Conservation (phyloP, 371 early-diverging fungal genomes). For the Dichotomocladium elegans region DNA sequence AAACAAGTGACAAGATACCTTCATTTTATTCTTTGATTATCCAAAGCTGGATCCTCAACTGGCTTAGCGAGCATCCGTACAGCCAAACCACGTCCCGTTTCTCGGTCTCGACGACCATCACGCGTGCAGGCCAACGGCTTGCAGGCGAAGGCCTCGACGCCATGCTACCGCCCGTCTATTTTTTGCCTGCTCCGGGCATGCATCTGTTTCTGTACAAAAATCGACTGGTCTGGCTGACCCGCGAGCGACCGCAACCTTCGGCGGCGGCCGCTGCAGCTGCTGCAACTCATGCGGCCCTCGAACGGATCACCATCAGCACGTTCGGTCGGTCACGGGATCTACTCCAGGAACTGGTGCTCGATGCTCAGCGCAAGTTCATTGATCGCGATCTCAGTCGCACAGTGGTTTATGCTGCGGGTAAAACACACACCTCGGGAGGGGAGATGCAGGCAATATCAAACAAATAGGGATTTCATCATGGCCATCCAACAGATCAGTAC, state of each 20-base stretch:
- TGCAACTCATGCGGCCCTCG: slow-evolving; percentile 33
- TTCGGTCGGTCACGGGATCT: slow-evolving; percentile 53
- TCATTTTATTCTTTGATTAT: too few species aligned
- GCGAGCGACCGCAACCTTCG: slow-evolving; percentile 39
- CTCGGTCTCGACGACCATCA: slow-evolving; percentile 55
- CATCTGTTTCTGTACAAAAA: slow-evolving; percentile 59
- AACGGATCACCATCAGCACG: slow-evolving; percentile 58
- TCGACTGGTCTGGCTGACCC: slow-evolving; percentile 53
- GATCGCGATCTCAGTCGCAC: slow-evolving; percentile 60
- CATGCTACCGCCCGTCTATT: slow-evolving; percentile 49
- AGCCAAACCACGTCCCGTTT: slow-evolving; percentile 51
- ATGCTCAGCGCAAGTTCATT: slow-evolving; percentile 52
- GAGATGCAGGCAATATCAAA: neutral
- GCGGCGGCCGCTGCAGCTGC: slow-evolving; percentile 31
- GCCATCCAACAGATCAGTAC: slow-evolving; percentile 55
- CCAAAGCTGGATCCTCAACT: slow-evolving; percentile 60
- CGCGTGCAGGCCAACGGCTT: slow-evolving; percentile 42
- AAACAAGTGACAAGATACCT: too few species aligned
- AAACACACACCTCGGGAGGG: neutral
- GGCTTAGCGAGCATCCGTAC: slow-evolving; percentile 61
- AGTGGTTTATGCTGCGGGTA: slow-evolving; percentile 63
- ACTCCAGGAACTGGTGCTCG: slow-evolving; percentile 49
- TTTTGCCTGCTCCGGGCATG: slow-evolving; percentile 60
- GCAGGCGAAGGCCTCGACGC: slow-evolving; percentile 48
- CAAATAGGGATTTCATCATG: neutral